phyloP scores from a whole-genome alignment of 768 basidiomycete species.

The Mycena chlorophos region DNA sequence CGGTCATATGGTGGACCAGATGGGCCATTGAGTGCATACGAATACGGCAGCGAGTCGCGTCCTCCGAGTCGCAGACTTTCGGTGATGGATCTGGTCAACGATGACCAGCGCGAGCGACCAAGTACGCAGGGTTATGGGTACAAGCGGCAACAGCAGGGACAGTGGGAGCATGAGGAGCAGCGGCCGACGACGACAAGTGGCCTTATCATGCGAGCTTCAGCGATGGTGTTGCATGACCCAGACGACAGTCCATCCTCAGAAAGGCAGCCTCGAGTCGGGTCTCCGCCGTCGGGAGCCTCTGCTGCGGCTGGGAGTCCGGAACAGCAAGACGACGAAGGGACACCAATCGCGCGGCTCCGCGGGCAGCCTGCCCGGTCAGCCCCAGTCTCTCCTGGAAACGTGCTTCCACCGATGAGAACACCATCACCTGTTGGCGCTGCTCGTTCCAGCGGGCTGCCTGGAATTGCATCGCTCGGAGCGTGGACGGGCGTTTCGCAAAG shows the following conservation, averaged over 20 bases:
- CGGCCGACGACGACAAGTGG: slow-evolving; percentile 3
- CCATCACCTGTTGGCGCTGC: too few relatives aligned
- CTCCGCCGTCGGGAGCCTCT: neutral
- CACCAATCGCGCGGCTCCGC: neutral
- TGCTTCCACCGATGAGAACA: too few relatives aligned
- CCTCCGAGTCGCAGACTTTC: neutral
- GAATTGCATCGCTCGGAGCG: too few relatives aligned
- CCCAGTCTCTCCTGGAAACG: too few relatives aligned
- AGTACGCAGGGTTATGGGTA: neutral
- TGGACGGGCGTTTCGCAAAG: too few relatives aligned
- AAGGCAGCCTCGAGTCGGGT: neutral
- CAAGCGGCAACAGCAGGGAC: neutral
- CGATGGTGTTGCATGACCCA: neutral
- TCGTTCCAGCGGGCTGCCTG: too few relatives aligned
- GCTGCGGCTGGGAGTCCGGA: neutral
- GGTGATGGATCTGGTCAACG: neutral
- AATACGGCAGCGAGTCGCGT: neutral
- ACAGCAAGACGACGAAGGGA: neutral
- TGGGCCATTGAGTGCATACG: neutral
- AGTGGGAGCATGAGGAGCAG: neutral
- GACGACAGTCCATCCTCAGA: neutral
- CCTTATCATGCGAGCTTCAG: neutral
- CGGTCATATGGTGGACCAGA: neutral
- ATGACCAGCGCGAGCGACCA: neutral
- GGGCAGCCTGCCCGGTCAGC: too few relatives aligned